These are phyloP conservation scores for Ascosphaera apis DNA, from an alignment of 2,329 filamentous ascomycete genomes.

Conservation along the genomic window DNA sequence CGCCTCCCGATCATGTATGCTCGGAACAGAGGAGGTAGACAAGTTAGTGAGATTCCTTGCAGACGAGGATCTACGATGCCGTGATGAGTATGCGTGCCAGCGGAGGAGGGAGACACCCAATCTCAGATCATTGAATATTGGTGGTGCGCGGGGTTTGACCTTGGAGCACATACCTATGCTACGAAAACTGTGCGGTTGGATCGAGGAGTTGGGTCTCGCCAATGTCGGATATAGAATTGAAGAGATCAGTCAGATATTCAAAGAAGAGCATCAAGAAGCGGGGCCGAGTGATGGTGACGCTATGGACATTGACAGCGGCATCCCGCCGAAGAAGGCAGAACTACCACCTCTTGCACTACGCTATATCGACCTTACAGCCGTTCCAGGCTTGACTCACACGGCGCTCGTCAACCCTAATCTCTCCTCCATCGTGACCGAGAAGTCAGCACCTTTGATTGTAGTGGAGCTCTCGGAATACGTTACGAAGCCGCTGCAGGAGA, in stretches of 20 bases:
- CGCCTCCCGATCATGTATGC: constrained; percentile 45
- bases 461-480: constrained; percentile 51
- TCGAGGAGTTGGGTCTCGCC: constrained; percentile 56
- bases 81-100: neutral
- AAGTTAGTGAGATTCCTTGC: constrained; percentile 44
- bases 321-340: too few species aligned
- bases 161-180: constrained; percentile 40
- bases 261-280: neutral
- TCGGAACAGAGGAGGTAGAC: constrained; percentile 42
- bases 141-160: constrained; percentile 44
- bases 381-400: constrained; percentile 31
- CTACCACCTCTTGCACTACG: constrained; percentile 27
- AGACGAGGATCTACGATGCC: constrained; percentile 4
- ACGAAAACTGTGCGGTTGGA: constrained; percentile 40
- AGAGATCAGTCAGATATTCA: constrained; percentile 42
- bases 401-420: constrained; percentile 33
- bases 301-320: constrained; percentile 8
- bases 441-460: constrained; percentile 48
- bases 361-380: constrained; percentile 57
- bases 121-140: constrained; percentile 51
- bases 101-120: constrained; percentile 14
- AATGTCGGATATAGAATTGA: constrained; percentile 38
- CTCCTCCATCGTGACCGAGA: constrained; percentile 33
- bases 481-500: constrained; percentile 40
- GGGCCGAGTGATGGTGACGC: constrained; percentile 20